Percentiles rank a stretch among this genome's conserved stretches.
Evolutionary conservation across 2,329 filamentous ascomycete species (phyloP).

Genomic region (Amylocarpus encephaloides): DNA sequence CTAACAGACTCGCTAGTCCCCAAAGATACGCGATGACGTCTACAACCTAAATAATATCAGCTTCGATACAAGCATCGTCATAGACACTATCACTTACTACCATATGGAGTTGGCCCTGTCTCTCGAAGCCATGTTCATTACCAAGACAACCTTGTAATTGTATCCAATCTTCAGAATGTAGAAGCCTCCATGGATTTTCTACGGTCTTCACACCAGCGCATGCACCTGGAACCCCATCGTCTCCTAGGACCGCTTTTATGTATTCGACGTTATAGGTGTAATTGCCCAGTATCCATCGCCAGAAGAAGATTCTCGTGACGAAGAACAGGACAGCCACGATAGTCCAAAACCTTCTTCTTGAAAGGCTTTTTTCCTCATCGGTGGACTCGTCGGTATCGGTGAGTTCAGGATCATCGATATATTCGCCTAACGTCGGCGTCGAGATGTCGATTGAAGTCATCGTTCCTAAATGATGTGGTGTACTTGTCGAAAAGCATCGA

Average conservation of each 20-base stretch:
- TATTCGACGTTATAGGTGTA: conserved; percentile 2
- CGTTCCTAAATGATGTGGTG: too few species aligned
- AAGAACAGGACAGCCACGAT: background rate
- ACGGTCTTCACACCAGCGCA: conserved; percentile 3
- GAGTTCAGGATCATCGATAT: too few species aligned
- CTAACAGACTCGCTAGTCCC: background rate
- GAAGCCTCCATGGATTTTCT: conserved; percentile 4
- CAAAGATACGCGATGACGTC: background rate
- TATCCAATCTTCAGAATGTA: conserved; percentile 2
- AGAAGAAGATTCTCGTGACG: background rate
- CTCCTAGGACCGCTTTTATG: background rate
- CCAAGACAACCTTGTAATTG: conserved; percentile 6
- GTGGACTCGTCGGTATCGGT: background rate
- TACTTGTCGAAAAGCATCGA: too few species aligned
- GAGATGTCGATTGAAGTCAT: too few species aligned
- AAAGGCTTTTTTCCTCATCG: background rate
- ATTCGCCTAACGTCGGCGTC: too few species aligned
- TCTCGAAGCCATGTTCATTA: conserved; percentile 5
- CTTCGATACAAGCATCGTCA: background rate
- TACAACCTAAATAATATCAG: background rate
- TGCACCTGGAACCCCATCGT: background rate
- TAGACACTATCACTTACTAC: conserved; percentile 1
- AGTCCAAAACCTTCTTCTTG: background rate
- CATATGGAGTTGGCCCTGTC: conserved; percentile 3
- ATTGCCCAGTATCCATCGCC: background rate